A percentile compares a stretch with the other conserved stretches of the same genome.
Evolutionary conservation across 108 stramenopile species (phyloP).

Genomic region (Discostella pseudostelligera): DNA sequence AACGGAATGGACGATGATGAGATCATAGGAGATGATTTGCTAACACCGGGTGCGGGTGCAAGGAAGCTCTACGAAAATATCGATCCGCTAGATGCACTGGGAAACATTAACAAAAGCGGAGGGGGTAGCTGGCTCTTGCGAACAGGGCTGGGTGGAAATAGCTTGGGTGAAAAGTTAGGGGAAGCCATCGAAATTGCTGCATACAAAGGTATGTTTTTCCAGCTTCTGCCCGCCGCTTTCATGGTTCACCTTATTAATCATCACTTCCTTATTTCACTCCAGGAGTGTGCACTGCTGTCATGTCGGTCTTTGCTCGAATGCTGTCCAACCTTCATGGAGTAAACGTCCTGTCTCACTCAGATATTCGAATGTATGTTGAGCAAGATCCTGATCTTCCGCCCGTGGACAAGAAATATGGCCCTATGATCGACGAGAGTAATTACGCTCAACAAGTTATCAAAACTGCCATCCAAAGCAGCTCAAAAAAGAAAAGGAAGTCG

Average conservation of each 20-base stretch:
- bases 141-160: constrained; percentile 68
- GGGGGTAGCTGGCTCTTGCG: constrained; percentile 87
- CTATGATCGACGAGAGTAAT: constrained; percentile 42
- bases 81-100: constrained; percentile 24
- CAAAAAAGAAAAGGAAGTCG: constrained; percentile 47
- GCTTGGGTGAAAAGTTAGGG: constrained; percentile 84
- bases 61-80: constrained; percentile 56
- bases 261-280: neutral
- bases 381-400: constrained; percentile 74
- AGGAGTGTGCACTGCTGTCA: constrained; percentile 64
- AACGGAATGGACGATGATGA: constrained; percentile 61
- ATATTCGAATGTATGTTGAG: constrained; percentile 77
- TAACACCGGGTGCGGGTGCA: constrained; percentile 65
- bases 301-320: constrained; percentile 70
- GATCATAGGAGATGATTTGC: constrained; percentile 55
- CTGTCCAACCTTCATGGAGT: constrained; percentile 79
- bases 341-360: constrained; percentile 81
- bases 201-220: constrained; percentile 54
- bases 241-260: neutral
- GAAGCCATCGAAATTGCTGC: constrained; percentile 78
- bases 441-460: constrained; percentile 66
- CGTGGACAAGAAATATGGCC: constrained; percentile 48
- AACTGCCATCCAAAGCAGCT: constrained; percentile 58
- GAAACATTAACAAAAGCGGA: constrained; percentile 44
- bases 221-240: neutral